Evolutionary conservation across 805 yeast species (phyloP).

Genomic region (Spathaspora boniae): DNA sequence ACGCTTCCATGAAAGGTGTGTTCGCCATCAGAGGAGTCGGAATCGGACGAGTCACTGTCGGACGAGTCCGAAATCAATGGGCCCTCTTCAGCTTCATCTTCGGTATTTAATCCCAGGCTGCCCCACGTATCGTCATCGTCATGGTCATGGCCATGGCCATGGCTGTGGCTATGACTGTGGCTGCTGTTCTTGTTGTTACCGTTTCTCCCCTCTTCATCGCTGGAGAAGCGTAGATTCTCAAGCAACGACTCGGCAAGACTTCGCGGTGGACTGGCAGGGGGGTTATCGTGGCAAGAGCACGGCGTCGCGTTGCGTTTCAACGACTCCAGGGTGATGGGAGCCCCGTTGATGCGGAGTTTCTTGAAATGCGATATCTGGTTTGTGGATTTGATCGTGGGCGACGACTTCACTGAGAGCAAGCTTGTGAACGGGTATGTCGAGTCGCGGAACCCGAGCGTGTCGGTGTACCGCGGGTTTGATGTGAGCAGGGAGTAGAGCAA

Average conservation of each 20-base stretch:
- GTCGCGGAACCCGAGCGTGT: slow-evolving; percentile 3
- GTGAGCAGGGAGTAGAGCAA: slow-evolving; percentile 23
- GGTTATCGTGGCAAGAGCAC: slow-evolving; percentile 8
- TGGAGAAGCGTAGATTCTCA: slow-evolving; percentile 11
- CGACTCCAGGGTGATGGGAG: slow-evolving; percentile 27
- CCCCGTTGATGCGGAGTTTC: slow-evolving; percentile 39
- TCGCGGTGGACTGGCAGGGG: not conserved
- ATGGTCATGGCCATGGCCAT: too few relatives aligned
- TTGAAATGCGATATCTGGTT: slow-evolving; percentile 37
- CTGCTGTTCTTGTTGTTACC: too few relatives aligned
- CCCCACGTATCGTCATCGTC: slow-evolving; percentile 20
- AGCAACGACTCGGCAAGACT: slow-evolving; percentile 9
- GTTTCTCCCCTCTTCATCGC: slow-evolving; percentile 5
- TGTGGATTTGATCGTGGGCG: slow-evolving; percentile 36
- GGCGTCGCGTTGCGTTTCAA: slow-evolving; percentile 5
- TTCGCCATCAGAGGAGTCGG: slow-evolving; percentile 13
- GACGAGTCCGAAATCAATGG: slow-evolving; percentile 6
- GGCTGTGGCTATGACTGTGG: too few relatives aligned
- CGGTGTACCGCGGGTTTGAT: slow-evolving; percentile 14
- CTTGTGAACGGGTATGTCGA: slow-evolving; percentile 14
- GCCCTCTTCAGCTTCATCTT: slow-evolving; percentile 15
- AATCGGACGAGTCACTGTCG: slow-evolving; percentile 11
- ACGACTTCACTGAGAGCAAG: slow-evolving; percentile 24
- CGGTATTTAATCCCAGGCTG: slow-evolving; percentile 24
- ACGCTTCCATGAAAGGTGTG: slow-evolving; percentile 8